Conservation (phyloP, 805 yeast genomes). For the Sungouiella blattae region DNA sequence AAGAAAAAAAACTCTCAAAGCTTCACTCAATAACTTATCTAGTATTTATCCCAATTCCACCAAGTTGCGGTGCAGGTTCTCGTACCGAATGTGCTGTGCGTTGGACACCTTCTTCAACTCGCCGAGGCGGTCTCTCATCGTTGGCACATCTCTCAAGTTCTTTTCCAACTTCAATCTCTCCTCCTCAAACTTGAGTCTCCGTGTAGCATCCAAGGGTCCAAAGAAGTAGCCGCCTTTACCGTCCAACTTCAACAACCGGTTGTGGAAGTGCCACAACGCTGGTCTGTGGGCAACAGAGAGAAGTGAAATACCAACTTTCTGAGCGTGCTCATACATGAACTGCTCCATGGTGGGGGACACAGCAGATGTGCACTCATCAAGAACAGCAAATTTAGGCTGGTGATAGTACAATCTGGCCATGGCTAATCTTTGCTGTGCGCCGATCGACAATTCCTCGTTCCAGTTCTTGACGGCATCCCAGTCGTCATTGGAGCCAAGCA, state of each 20-base stretch:
- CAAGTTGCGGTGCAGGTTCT: conserved; percentile 26
- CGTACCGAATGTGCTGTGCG: conserved; percentile 37
- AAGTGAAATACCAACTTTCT: conserved; percentile 71
- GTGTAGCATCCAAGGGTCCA: conserved; percentile 64
- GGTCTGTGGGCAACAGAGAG: conserved; percentile 91
- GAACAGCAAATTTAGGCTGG: conserved; percentile 86
- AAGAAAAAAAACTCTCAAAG: no score
- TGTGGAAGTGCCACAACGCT: conserved; percentile 89
- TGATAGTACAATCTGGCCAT: conserved; percentile 92
- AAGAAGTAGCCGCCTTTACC: conserved; percentile 72
- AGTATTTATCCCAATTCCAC: conserved; percentile 23
- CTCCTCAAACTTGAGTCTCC: conserved; percentile 71
- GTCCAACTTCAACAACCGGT: conserved; percentile 75
- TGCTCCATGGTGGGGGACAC: conserved; percentile 90
- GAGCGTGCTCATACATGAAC: conserved; percentile 82
- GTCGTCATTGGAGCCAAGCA: conserved; percentile 33
- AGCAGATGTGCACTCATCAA: conserved; percentile 95
- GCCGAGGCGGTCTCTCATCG: conserved; percentile 60
- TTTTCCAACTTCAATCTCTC: conserved; percentile 71
- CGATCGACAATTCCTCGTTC: conserved; percentile 84
- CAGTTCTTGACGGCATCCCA: conserved; percentile 73
- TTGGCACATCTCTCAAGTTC: conserved; percentile 65
- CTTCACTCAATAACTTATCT: no score
- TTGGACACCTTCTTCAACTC: conserved; percentile 56
- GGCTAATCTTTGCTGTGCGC: conserved; percentile 90